phyloP scores from a whole-genome alignment of 164 flowering plant species.

The Cinnamomum micranthum region DNA sequence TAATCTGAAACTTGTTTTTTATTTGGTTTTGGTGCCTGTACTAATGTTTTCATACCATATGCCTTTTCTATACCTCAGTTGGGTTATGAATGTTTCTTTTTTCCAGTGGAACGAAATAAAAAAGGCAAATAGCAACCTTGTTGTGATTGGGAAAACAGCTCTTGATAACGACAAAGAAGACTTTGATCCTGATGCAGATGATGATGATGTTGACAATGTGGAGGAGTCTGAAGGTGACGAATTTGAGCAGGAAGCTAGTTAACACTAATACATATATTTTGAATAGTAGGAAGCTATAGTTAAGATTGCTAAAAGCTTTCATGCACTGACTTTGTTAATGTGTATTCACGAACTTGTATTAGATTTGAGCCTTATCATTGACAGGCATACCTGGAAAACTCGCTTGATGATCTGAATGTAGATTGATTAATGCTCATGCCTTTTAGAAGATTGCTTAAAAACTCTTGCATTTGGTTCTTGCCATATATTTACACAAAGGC shows the following conservation, averaged over 20 bases:
- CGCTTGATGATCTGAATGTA: too few relatives aligned
- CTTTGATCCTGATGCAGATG: slow-evolving; percentile 80
- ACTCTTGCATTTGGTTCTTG: too few relatives aligned
- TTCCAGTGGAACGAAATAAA: slow-evolving; percentile 79
- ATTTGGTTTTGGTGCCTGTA: not conserved
- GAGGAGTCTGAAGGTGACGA: slow-evolving; percentile 98
- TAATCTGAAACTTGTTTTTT: not conserved
- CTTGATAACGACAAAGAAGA: slow-evolving; percentile 81
- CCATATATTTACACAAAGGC: too few relatives aligned
- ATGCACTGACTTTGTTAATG: not conserved
- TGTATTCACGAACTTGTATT: too few relatives aligned
- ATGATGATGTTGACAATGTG: slow-evolving; percentile 86
- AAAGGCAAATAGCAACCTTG: slow-evolving; percentile 55
- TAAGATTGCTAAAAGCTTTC: not conserved
- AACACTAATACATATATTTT: slow-evolving; percentile 10
- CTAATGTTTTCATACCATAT: not conserved
- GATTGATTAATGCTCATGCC: too few relatives aligned
- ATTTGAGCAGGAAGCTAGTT: slow-evolving; percentile 91
- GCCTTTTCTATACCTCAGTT: not conserved
- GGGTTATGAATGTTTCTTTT: not conserved
- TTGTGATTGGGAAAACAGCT: slow-evolving; percentile 67
- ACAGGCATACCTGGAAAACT: too few relatives aligned
- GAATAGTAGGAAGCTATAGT: too few relatives aligned
- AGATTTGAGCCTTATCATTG: too few relatives aligned
- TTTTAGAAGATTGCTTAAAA: too few relatives aligned